These are phyloP conservation scores for Forsythia viridissima DNA, from an alignment of 257 asterid species.

Conservation along the genomic window DNA sequence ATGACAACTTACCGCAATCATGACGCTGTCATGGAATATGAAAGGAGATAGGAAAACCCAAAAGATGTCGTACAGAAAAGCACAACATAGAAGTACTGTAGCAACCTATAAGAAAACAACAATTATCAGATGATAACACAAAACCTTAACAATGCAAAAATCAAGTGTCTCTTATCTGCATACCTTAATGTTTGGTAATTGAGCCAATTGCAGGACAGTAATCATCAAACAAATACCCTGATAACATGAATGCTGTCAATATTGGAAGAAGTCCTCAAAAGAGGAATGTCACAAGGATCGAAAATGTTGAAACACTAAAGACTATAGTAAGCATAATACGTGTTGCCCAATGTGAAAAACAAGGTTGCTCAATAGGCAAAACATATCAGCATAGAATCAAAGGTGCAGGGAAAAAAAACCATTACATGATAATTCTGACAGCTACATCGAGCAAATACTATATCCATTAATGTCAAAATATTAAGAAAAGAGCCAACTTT, in stretches of 20 bases:
- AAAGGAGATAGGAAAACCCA: conserved; percentile 97
- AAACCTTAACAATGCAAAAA: conserved; percentile 8
- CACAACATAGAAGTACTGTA: conserved; percentile 85
- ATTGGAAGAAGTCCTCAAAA: conserved; percentile 22
- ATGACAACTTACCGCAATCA: conserved; percentile 77
- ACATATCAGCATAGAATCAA: background rate
- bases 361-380: background rate
- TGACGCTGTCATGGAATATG: conserved; percentile 95
- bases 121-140: conserved; percentile 17
- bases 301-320: background rate
- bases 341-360: background rate
- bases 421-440: background rate
- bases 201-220: conserved; percentile 91
- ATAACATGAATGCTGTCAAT: conserved; percentile 5
- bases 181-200: conserved; percentile 94
- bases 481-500: background rate
- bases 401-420: background rate
- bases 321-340: background rate
- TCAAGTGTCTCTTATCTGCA: conserved; percentile 10
- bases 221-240: conserved; percentile 99
- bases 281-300: background rate
- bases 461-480: background rate
- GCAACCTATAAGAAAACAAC: conserved; percentile 65
- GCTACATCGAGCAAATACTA: background rate
- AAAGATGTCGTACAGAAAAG: conserved; percentile 92